Percentiles rank a stretch among this genome's conserved stretches.
Conservation (phyloP, 192 early-diverging fungal species). For the Phycomyces blakesleeanus region DNA sequence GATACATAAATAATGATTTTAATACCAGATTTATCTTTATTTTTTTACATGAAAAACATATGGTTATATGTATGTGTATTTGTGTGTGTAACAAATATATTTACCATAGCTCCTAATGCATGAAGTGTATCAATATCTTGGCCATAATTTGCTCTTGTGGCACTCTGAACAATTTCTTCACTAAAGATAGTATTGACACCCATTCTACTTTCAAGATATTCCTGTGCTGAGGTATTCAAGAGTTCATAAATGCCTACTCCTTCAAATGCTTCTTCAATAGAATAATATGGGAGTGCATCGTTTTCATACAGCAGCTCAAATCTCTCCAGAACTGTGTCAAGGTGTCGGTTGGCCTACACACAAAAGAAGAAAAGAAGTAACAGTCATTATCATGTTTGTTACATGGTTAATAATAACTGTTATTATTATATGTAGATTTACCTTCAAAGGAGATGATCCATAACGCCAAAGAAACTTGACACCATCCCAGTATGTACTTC, state of each 20-base stretch:
- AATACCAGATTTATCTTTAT: too few species aligned
- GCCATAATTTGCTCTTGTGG: conserved; percentile 63
- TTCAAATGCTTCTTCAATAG: conserved; percentile 27
- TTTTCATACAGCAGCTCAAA: conserved; percentile 38
- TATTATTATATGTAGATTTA: conserved; percentile 9
- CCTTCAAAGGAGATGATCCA: conserved; percentile 44
- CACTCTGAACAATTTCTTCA: conserved; percentile 52
- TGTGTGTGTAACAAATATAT: too few species aligned
- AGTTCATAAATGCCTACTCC: conserved; percentile 28
- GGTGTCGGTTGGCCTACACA: conserved; percentile 29
- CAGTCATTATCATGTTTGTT: neutral
- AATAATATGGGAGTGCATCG: conserved; percentile 26
- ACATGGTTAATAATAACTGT: too few species aligned
- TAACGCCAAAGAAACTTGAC: conserved; percentile 41
- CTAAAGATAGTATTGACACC: conserved; percentile 38
- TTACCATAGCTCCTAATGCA: conserved; percentile 50
- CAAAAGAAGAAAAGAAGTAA: neutral
- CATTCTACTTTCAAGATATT: conserved; percentile 33
- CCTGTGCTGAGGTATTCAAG: conserved; percentile 27
- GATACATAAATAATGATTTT: too few species aligned
- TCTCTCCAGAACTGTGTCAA: conserved; percentile 18
- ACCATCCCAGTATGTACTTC: conserved; percentile 36
- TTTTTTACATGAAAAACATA: too few species aligned
- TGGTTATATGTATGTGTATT: too few species aligned
- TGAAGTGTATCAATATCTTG: conserved; percentile 56